Base-by-base conservation (phyloP, 1,284 basidiomycete genomes). In the Tetrapyrgos nigripes region DNA sequence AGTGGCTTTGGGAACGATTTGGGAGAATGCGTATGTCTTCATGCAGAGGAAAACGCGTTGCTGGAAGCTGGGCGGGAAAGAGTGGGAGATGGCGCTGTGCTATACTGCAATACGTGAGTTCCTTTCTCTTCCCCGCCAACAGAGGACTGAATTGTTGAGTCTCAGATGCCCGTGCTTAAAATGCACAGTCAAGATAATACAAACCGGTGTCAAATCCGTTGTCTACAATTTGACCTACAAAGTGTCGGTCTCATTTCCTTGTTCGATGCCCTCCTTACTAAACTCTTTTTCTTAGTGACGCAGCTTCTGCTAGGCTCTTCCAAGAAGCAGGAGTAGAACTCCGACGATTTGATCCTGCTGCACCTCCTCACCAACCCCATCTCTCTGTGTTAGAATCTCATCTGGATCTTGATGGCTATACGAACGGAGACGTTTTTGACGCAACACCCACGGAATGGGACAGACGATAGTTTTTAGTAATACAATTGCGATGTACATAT, bases 1-100 rank as follows among this genome's bases (percentile, higher is more conserved):
- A 73, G 75, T 1, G 74, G 75, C 31, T 78, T 81, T 13, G 81
- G 83, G 2, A 81, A 86, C 47, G 79, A 80, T n/a, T 74, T 89
- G 4, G 83, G 89, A 61, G 93, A 95, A 70, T 99, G 97, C 69
- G 79, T 99, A 0, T 99, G 97, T 71, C 79, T 99, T 17, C 97
- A 99, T 71, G 97, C 97, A 0, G 97, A 99, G 74, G 97, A 99
- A 77, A 99, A 99, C 69, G 97, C 97, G 0, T 80, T 99, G 8
- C 77, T 99, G 10, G 97, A 98, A 76, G 94, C 94, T 0, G 96
- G 97, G 3, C 79, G 91, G 56, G 94, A 96, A 58, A 80, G 94
- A 46, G 84, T 96, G 31, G 94, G 94, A 3, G 79, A 82, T 33
- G 92, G 92, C 65, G 87, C 93, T 0, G 91, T 93, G 9, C 75